Evolutionary conservation across 2,329 filamentous ascomycete genomes (phyloP), one percentile per base, ranked within the genome.

Genomic region (Diaporthe citri): DNA sequence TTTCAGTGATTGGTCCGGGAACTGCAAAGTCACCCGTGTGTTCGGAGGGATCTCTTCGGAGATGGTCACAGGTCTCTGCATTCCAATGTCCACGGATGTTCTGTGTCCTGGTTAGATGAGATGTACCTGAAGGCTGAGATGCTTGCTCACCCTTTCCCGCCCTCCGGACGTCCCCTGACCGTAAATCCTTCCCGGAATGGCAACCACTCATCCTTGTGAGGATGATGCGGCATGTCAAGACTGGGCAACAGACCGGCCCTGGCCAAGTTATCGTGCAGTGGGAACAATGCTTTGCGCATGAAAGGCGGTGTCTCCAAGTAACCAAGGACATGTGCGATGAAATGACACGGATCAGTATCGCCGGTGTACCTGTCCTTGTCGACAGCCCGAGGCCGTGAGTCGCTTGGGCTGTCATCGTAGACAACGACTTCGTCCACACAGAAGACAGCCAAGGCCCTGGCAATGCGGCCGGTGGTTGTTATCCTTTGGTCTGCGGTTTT

Each of bases 241-340:
- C 90, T 94, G 0, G 94, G 94, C 39, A 97, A 85, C 52, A 92
- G 88, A 10, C 94, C 94, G 52, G 94, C 94, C 17, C 91, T 90
- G 52, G 90, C 88, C 56, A 97, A 87, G 81, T 97, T 96, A 13
- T 93, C 92, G 80, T 97, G 95, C 77, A 95, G 86, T 1, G 93
- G 92, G 79, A 97, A 96, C 4, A 97, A 87, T 2, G 88, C 84
- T 81, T 92, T 92, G 79, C 94, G 91, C 84, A 97, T 91, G 83
- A 97, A 93, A 1, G 95, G 94, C 41, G 95, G 95, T 6, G 94
- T 94, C 83, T 97, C 95, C 76, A 97, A 90, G 84, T 95, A 97
- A 75, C 90, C 92, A 10, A 97, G 87, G 9, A 97, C 85, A 80
- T 97, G 95, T 69, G 91, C 89, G 31, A 97, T 88, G 84, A 96